phyloP scores from a whole-genome alignment of 495 filamentous ascomycete species.

The Xylaria scruposa region DNA sequence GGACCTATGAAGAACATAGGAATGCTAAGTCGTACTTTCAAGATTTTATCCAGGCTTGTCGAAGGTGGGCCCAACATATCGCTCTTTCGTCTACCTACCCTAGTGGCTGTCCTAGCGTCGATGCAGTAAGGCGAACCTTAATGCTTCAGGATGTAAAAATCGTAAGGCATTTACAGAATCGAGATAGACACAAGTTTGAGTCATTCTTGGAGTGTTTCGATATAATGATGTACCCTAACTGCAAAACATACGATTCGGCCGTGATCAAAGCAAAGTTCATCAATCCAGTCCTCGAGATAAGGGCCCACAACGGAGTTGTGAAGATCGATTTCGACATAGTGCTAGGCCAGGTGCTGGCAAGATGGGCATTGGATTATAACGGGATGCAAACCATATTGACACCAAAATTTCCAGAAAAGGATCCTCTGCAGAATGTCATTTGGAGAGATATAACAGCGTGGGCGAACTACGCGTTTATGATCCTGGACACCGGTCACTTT shows the following conservation, averaged over 20 bases:
- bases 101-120: neutral
- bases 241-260: neutral
- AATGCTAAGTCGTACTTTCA: neutral
- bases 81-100: neutral
- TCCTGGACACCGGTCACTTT: neutral
- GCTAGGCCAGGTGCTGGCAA: neutral
- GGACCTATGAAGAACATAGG: neutral
- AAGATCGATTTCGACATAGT: neutral
- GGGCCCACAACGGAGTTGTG: neutral
- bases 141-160: neutral
- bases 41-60: neutral
- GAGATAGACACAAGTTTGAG: neutral
- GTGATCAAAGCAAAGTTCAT: neutral
- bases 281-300: neutral
- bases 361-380: neutral
- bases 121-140: neutral
- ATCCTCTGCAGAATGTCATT: too few species aligned
- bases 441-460: too few species aligned
- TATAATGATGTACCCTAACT: neutral
- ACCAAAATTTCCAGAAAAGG: too few species aligned
- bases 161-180: neutral
- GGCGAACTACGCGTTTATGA: conserved; percentile 8
- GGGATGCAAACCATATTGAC: too few species aligned
- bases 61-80: neutral
- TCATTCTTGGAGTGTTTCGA: conserved; percentile 1